Percentiles rank a stretch among this genome's conserved stretches.
These are phyloP conservation scores for Apium graveolens DNA, from an alignment of 129 eudicot species.

Conservation along the genomic window DNA sequence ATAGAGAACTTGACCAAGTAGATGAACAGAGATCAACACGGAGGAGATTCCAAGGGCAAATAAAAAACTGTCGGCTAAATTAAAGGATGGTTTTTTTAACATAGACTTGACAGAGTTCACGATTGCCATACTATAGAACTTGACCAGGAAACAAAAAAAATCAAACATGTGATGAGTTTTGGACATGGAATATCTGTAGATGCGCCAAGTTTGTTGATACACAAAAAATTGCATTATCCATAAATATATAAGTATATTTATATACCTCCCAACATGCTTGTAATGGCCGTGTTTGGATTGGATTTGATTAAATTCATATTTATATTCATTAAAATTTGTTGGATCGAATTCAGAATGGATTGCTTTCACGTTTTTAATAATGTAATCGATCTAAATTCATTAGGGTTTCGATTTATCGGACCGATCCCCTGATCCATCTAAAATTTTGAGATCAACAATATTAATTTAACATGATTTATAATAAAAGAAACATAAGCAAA, in stretches of 20 bases:
- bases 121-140: background rate
- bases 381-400: too few species aligned
- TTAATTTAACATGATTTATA: too few species aligned
- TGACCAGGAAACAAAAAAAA: background rate
- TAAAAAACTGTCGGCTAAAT: background rate
- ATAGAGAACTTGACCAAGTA: background rate
- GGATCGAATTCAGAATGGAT: too few species aligned
- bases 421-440: too few species aligned
- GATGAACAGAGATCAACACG: background rate
- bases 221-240: background rate
- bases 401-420: too few species aligned
- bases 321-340: too few species aligned
- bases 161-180: slow-evolving; percentile 2
- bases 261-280: background rate
- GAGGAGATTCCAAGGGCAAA: background rate
- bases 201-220: background rate
- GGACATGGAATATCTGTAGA: background rate
- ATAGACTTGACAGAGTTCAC: background rate
- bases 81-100: background rate
- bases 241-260: background rate
- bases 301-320: too few species aligned
- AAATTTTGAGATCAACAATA: too few species aligned
- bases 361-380: too few species aligned
- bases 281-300: too few species aligned
- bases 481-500: too few species aligned